Percentiles rank a stretch among this genome's conserved stretches.
These are phyloP conservation scores for Pseudocercospora cruenta DNA, from an alignment of 2,329 filamentous ascomycete genomes.

Conservation along the genomic window DNA sequence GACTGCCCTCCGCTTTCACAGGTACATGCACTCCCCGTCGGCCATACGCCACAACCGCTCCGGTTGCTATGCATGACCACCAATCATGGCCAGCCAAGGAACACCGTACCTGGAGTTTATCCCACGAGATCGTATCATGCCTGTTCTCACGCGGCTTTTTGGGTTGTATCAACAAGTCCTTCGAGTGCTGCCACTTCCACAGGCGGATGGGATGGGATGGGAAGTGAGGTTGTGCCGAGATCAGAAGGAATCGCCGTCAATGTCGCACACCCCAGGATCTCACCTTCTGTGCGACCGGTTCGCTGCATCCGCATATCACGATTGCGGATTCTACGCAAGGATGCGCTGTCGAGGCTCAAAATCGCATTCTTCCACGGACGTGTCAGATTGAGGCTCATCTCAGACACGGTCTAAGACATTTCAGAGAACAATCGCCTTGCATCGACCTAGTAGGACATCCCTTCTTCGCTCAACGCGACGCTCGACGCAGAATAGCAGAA, in stretches of 20 bases:
- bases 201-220: not conserved
- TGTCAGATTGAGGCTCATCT: not conserved
- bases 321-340: not conserved
- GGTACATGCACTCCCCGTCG: not conserved
- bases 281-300: constrained; percentile 1
- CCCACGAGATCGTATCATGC: constrained; percentile 4
- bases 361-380: not conserved
- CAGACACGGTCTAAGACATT: constrained; percentile 1
- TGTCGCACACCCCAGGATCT: not conserved
- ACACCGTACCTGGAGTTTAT: not conserved
- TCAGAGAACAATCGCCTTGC: constrained; percentile 4
- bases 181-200: not conserved
- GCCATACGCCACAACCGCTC: not conserved
- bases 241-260: not conserved
- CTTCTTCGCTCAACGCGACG: not conserved
- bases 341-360: not conserved
- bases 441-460: not conserved
- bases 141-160: constrained; percentile 3
- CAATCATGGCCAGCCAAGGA: not conserved
- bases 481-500: not conserved
- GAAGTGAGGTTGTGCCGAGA: not conserved
- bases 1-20: not conserved
- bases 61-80: constrained; percentile 5
- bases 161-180: not conserved
- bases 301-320: constrained; percentile 3